Percentiles rank a stretch among this genome's conserved stretches.
Conservation (phyloP, 768 basidiomycete genomes). For the Cantharellus cinnabarinus region DNA sequence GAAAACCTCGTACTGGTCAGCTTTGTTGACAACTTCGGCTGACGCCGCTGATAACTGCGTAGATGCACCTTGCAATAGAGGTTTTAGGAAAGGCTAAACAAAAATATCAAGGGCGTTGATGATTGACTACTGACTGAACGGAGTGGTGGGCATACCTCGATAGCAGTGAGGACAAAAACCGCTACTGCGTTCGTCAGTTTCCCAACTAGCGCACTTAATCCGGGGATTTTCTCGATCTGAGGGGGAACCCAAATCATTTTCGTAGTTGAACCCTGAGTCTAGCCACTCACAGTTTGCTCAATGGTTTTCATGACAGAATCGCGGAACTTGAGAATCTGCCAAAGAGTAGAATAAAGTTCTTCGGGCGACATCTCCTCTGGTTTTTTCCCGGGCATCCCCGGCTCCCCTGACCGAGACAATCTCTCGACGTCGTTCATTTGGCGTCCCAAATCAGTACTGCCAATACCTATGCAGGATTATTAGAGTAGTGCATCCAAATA, state of each 20-base stretch:
- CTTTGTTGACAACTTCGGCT: conserved; percentile 45
- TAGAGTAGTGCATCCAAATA: background rate
- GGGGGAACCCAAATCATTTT: background rate
- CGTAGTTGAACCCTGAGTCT: background rate
- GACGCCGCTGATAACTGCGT: conserved; percentile 37
- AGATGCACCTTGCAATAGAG: conserved; percentile 44
- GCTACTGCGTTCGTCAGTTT: conserved; percentile 3
- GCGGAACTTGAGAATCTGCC: conserved; percentile 72
- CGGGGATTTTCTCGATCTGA: conserved; percentile 54
- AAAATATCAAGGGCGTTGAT: background rate
- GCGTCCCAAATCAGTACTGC: conserved; percentile 38
- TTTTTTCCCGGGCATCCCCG: conserved; percentile 39
- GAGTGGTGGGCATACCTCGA: conserved; percentile 31
- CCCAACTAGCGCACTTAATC: conserved; percentile 49
- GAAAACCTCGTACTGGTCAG: conserved; percentile 57
- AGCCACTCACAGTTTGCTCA: conserved; percentile 21
- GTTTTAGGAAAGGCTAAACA: conserved; percentile 58
- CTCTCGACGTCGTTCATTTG: conserved; percentile 57
- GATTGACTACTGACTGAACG: background rate
- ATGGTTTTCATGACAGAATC: conserved; percentile 77
- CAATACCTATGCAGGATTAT: conserved; percentile 28
- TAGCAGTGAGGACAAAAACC: conserved; percentile 39
- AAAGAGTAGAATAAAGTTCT: conserved; percentile 62
- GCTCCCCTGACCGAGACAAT: conserved; percentile 28
- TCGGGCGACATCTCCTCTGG: conserved; percentile 77